Conservation (phyloP, 164 flowering plant genomes). For the Dillenia suffruticosa region DNA sequence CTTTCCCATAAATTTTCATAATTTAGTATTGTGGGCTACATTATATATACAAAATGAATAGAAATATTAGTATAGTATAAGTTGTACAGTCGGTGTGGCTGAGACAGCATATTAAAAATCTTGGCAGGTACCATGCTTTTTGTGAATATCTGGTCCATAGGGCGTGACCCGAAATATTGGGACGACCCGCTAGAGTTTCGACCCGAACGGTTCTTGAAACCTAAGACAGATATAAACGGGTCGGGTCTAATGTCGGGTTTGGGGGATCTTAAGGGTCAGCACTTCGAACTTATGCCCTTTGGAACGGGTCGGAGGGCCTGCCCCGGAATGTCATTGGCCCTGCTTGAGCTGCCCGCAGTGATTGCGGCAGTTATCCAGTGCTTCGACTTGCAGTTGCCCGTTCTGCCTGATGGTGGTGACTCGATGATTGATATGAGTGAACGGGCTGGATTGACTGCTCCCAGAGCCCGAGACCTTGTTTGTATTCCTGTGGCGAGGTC, state of each 20-base stretch:
- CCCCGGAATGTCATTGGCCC: constrained; percentile 22
- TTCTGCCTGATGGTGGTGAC: background rate
- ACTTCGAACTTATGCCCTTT: constrained; percentile 28
- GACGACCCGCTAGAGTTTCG: constrained; percentile 27
- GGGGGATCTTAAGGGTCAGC: constrained; percentile 25
- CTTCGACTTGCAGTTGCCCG: constrained; percentile 26
- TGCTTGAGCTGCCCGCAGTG: constrained; percentile 10
- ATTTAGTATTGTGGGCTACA: too few species aligned
- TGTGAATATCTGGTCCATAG: constrained; percentile 38
- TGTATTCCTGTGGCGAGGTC: constrained; percentile 7
- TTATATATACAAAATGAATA: too few species aligned
- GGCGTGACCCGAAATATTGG: constrained; percentile 38
- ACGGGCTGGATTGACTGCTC: constrained; percentile 21
- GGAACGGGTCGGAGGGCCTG: constrained; percentile 37
- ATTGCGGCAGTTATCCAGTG: constrained; percentile 28
- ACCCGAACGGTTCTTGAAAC: constrained; percentile 34
- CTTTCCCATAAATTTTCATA: too few species aligned
- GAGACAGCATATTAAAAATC: too few species aligned
- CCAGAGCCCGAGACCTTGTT: constrained; percentile 21
- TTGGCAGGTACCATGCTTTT: constrained; percentile 15
- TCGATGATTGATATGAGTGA: constrained; percentile 15
- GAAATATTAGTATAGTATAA: too few species aligned
- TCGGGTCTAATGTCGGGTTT: background rate
- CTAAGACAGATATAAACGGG: background rate
- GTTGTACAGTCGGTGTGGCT: too few species aligned